These are phyloP conservation scores for Aspergillus avenaceus DNA, from an alignment of 495 filamentous ascomycete genomes.

Conservation along the genomic window DNA sequence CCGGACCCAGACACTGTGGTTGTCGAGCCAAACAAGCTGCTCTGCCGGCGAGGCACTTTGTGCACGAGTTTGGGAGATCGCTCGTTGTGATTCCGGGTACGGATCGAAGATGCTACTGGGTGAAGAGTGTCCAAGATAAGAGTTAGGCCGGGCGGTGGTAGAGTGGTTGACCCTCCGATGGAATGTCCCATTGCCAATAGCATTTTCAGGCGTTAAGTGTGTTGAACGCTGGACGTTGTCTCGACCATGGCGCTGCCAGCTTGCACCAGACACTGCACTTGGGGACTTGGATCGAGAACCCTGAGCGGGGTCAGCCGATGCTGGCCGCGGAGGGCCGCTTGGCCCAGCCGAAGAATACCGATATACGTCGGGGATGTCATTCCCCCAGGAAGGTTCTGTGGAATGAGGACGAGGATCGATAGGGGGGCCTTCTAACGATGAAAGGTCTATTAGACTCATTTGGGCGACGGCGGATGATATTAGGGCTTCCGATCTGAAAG, in stretches of 20 bases:
- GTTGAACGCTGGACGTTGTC: background rate
- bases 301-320: conserved; percentile 11
- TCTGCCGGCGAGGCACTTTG: conserved; percentile 5
- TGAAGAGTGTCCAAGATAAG: conserved; percentile 2
- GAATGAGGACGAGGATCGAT: conserved; percentile 16
- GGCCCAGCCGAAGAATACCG: background rate
- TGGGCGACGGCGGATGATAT: background rate
- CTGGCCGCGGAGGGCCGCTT: conserved; percentile 15
- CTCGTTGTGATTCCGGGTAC: background rate
- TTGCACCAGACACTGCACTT: background rate
- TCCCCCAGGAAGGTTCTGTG: conserved; percentile 2
- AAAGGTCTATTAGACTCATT: conserved; percentile 28
- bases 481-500: background rate
- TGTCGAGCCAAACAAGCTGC: conserved; percentile 20
- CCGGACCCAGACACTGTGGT: conserved; percentile 18
- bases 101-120: background rate
- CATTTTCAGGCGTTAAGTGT: background rate
- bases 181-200: background rate
- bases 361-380: conserved; percentile 2
- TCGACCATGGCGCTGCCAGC: conserved; percentile 3
- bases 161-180: background rate
- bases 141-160: background rate
- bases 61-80: background rate
- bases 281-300: conserved; percentile 3
- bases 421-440: conserved; percentile 36